Conservation (phyloP, 116 monocot genomes). For the Posidonia oceanica region DNA sequence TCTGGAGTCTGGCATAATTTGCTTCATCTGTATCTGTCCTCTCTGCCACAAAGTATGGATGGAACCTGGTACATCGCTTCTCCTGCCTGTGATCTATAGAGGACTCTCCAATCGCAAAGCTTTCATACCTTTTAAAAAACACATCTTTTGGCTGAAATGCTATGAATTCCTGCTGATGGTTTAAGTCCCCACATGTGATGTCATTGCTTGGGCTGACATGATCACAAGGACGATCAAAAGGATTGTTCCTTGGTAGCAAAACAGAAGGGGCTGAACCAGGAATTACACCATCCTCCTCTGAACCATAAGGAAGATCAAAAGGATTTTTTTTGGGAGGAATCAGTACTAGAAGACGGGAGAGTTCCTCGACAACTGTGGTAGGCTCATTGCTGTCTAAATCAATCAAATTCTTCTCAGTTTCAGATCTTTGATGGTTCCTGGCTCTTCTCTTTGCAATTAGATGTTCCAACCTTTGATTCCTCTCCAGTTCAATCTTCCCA, state of each 20-base stretch:
- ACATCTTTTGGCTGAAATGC: conserved; percentile 18
- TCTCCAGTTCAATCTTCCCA: conserved; percentile 57
- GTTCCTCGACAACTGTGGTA: conserved; percentile 19
- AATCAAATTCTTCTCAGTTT: conserved; percentile 46
- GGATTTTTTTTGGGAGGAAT: conserved; percentile 52
- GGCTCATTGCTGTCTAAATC: conserved; percentile 33
- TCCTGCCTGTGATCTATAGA: conserved; percentile 12
- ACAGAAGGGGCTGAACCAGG: conserved; percentile 84
- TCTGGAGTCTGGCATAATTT: conserved; percentile 13
- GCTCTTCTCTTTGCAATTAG: conserved; percentile 71
- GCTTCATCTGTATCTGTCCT: conserved; percentile 11
- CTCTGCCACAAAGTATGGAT: conserved; percentile 43
- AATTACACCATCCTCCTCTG: conserved; percentile 17
- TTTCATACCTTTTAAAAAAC: conserved; percentile 24
- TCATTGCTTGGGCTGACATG: conserved; percentile 8
- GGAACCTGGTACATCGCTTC: conserved; percentile 7
- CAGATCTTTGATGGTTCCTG: conserved; percentile 34
- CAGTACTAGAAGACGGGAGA: conserved; percentile 27
- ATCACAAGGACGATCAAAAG: conserved; percentile 58
- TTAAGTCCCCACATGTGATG: conserved; percentile 8
- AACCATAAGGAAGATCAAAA: conserved; percentile 46
- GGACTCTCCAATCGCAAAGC: conserved; percentile 13
- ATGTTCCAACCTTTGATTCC: conserved; percentile 64
- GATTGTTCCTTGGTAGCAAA: conserved; percentile 50
- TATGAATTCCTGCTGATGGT: conserved; percentile 11